Evolutionary conservation across 441 rosid species (phyloP).

Genomic region (Omphalea diandra): DNA sequence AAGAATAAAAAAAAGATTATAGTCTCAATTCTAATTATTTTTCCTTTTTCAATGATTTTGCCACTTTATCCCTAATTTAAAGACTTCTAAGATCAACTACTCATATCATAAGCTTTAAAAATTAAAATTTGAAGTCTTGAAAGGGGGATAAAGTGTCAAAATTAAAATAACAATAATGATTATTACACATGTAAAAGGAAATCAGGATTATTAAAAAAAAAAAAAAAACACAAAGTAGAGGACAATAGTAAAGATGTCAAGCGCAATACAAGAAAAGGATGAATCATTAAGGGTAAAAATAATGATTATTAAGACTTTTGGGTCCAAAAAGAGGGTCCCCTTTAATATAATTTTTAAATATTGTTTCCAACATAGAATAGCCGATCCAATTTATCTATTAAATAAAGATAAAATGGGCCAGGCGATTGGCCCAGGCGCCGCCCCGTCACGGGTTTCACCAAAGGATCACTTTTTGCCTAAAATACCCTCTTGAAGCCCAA

Average conservation of each 20-base stretch:
- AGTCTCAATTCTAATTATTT: constrained; percentile 14
- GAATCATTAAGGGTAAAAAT: constrained; percentile 27
- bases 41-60: neutral
- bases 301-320: constrained; percentile 36
- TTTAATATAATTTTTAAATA: constrained; percentile 25
- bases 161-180: neutral
- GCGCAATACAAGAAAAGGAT: constrained; percentile 22
- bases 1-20: too few relatives aligned
- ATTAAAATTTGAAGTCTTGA: constrained; percentile 26
- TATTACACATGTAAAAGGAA: neutral
- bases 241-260: constrained; percentile 3
- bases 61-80: constrained; percentile 30
- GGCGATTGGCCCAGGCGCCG: constrained; percentile 6
- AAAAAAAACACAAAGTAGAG: constrained; percentile 4
- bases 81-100: constrained; percentile 12
- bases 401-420: neutral
- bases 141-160: constrained; percentile 33
- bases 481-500: neutral
- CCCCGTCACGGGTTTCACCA: neutral
- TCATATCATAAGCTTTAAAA: constrained; percentile 20
- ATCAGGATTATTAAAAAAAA: too few relatives aligned
- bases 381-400: neutral
- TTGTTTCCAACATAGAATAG: neutral
- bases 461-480: neutral
- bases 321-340: constrained; percentile 32